Evolutionary conservation across 2,329 filamentous ascomycete genomes (phyloP), one percentile per base, ranked within the genome.

Genomic region (Diaporthe sp.): DNA sequence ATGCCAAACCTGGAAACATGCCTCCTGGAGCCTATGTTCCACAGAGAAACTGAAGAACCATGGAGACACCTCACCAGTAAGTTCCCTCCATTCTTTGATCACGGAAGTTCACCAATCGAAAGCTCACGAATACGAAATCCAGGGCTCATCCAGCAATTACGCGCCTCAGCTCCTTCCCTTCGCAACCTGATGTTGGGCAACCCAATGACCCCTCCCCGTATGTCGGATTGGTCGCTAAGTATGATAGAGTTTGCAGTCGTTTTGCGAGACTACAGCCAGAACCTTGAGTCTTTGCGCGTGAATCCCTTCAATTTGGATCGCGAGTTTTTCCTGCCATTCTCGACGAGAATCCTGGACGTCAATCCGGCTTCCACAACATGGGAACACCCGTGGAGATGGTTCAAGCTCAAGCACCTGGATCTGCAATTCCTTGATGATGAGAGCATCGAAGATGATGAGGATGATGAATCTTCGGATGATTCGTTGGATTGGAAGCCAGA

Each of bases 41-140:
- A 10, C 10, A 5, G 1, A 2, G n/a, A 63, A 1, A 13, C 4
- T 6, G 4, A n/a, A 8, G 4, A 47, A 3, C 13, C 3, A 47
- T 65, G 59, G 59, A 12, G 1, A 2, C 2, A 4, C 27, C 15
- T 47, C 1, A 35, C 4, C 8, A 19, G 59, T 65, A 65, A 9
- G 59, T 3, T 25, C 35, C 25, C 6, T 5, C 8, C 3, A 13
- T 7, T 7, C 22, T 35, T 8, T 6, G 9, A 9, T 13, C 30
- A 22, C 19, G 3, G 8, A 35, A 30, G 3, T 17, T 9, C 15
- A 8, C 7, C 25, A 12, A 32, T 15, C 4, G 12, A 6, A 44
- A 1, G 22, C 37, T 30, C 8, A 44, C 37, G n/a, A 4, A 2
- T 22, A 27, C n/a, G 6, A 17, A 10, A 17, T 8, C 0, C 19